These are phyloP conservation scores for Salix koriyanagi DNA, from an alignment of 345 rosid species.

Conservation along the genomic window DNA sequence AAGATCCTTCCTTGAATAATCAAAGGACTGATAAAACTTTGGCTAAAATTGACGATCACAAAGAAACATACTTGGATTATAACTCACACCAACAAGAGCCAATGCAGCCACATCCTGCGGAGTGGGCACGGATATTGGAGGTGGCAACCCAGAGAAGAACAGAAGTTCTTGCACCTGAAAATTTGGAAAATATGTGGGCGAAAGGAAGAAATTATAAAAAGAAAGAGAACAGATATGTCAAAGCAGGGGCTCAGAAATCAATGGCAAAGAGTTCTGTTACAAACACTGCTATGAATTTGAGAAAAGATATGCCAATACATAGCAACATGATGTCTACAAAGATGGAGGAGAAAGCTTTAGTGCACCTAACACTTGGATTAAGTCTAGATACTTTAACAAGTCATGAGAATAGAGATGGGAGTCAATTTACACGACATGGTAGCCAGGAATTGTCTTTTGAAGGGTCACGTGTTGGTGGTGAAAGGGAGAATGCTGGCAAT, in stretches of 20 bases:
- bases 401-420: conserved; percentile 17
- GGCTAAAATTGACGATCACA: conserved; percentile 31
- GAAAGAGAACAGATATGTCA: conserved; percentile 55
- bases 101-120: conserved; percentile 45
- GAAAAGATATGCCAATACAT: conserved; percentile 26
- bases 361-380: conserved; percentile 31
- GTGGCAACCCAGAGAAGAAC: conserved; percentile 88
- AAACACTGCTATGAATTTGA: conserved; percentile 16
- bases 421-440: conserved; percentile 21
- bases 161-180: conserved; percentile 93
- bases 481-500: conserved; percentile 21
- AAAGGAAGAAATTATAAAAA: conserved; percentile 87
- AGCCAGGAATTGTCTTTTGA: conserved; percentile 30
- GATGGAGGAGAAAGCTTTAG: conserved; percentile 38
- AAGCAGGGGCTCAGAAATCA: conserved; percentile 28
- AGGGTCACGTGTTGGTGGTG: conserved; percentile 26
- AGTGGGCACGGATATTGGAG: conserved; percentile 81
- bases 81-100: conserved; percentile 32
- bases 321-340: conserved; percentile 28
- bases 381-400: conserved; percentile 36
- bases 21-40: conserved; percentile 29
- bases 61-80: conserved; percentile 24
- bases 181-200: conserved; percentile 98
- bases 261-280: conserved; percentile 22
- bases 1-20: conserved; percentile 29